A percentile compares a stretch with the other conserved stretches of the same genome.
phyloP scores from a whole-genome alignment of 2,329 filamentous ascomycete genomes.

The Colletotrichum karsti region DNA sequence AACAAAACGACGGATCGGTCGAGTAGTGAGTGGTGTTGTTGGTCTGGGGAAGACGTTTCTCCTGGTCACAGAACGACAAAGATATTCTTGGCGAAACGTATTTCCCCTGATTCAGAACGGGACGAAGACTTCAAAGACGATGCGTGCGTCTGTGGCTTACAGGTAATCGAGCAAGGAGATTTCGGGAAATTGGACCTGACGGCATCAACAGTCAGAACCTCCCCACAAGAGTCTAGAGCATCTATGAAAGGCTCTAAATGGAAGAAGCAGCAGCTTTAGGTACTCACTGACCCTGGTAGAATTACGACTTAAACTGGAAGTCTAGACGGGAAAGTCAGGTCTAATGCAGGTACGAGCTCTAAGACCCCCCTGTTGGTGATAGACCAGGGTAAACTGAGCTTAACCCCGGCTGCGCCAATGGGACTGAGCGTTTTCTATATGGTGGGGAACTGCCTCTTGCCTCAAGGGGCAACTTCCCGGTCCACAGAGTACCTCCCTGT shows the following conservation, averaged over 20 bases:
- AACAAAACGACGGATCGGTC: not conserved
- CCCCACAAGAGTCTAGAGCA: not conserved
- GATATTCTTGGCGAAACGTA: not conserved
- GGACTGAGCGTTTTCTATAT: not conserved
- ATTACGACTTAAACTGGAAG: not conserved
- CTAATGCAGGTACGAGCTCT: slow-evolving; percentile 25
- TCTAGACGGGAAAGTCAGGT: not conserved
- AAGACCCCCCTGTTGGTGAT: not conserved
- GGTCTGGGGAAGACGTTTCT: not conserved
- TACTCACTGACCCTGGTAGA: not conserved
- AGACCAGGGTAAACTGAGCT: slow-evolving; percentile 15
- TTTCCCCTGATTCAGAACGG: slow-evolving; percentile 9
- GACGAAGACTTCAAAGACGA: not conserved
- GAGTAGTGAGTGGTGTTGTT: not conserved
- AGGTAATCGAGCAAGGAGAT: not conserved
- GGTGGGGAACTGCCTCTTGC: not conserved
- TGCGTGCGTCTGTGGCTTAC: not conserved
- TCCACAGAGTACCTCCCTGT: not conserved
- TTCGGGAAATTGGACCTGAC: not conserved
- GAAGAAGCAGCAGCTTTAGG: not conserved
- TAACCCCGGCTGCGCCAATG: slow-evolving; percentile 7
- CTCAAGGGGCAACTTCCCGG: not conserved
- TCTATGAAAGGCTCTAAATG: not conserved
- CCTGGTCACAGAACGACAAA: not conserved
- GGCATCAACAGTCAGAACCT: not conserved